Conservation (phyloP, 331 rosid species). For the Cydonia oblonga region DNA sequence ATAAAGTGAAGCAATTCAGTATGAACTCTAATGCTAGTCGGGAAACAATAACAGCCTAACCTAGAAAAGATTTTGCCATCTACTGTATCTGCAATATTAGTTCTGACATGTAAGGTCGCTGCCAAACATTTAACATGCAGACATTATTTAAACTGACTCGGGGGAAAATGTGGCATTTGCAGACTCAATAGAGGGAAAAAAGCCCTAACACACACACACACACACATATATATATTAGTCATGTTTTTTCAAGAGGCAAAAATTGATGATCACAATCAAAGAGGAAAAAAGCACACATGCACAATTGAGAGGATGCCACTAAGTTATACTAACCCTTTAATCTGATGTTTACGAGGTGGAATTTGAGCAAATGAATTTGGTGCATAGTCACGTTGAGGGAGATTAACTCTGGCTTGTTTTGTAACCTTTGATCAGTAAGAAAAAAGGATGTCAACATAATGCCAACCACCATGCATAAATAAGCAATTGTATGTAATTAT, state of each 20-base stretch:
- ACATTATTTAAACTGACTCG: background rate
- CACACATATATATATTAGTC: background rate
- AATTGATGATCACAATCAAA: background rate
- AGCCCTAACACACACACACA: background rate
- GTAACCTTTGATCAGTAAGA: slow-evolving; percentile 29
- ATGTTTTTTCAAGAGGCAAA: background rate
- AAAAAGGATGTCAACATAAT: slow-evolving; percentile 17
- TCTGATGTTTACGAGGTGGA: slow-evolving; percentile 35
- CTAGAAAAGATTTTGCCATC: background rate
- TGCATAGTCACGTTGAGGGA: slow-evolving; percentile 28
- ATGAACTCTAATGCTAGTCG: background rate
- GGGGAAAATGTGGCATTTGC: background rate
- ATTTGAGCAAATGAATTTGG: slow-evolving; percentile 34
- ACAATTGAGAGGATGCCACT: background rate
- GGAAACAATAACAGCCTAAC: background rate
- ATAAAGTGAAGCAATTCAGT: background rate
- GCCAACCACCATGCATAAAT: background rate
- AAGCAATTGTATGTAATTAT: background rate
- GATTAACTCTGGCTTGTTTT: slow-evolving; percentile 41
- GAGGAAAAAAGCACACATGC: background rate
- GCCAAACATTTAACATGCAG: background rate
- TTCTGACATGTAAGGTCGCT: background rate
- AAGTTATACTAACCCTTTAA: slow-evolving; percentile 37
- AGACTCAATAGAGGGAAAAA: background rate
- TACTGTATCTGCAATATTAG: background rate